Evolutionary conservation across 371 early-diverging fungal species (phyloP), one percentile per base, ranked within the genome.

Genomic region (Mortierella sp.): DNA sequence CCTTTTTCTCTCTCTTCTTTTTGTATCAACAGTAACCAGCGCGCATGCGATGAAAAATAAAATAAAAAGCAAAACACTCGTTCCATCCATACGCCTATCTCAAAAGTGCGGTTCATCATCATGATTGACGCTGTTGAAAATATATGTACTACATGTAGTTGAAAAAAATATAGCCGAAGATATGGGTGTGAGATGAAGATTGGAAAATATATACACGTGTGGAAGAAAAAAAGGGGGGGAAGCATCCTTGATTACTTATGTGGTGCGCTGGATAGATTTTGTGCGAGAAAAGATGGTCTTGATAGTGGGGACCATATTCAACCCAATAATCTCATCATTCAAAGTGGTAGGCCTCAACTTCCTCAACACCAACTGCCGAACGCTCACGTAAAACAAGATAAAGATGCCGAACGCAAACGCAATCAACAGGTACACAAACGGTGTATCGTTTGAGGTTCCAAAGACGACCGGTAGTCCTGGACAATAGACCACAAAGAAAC

Each of bases 291-390:
- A 55, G 24, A 81, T 79, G 72, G 81, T 84, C 77, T 81, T 81
- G 71, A 92, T 91, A 19, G 93, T 93, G 11, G 93, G 92, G 68
- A 91, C 81, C 92, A 93, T 92, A 52, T 95, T 94, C 72, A 97
- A 92, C 16, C 97, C 98, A 50, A 90, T 80, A 80, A 97, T 96
- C 63, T 96, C 96, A 42, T 91, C 93, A 83, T 92, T 94, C 86
- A 92, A 91, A 26, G 85, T 60, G n/a, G 94, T 84, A 1, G 98
- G 97, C 24, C 75, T 82, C 73, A 90, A 65, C 76, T 80, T 91
- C 60, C 94, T 90, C 55, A 92, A 77, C 58, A 96, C 77, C 45
- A 92, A 74, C 77, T 92, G 91, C 70, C 98, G 92, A 31, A 93
- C 34, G 45, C 93, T 88, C 3, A 94, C 90, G 80, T 98, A 97